Evolutionary conservation across 257 asterid genomes (phyloP), one percentile per base, ranked within the genome.

Genomic region (Schizonepeta tenuifolia): DNA sequence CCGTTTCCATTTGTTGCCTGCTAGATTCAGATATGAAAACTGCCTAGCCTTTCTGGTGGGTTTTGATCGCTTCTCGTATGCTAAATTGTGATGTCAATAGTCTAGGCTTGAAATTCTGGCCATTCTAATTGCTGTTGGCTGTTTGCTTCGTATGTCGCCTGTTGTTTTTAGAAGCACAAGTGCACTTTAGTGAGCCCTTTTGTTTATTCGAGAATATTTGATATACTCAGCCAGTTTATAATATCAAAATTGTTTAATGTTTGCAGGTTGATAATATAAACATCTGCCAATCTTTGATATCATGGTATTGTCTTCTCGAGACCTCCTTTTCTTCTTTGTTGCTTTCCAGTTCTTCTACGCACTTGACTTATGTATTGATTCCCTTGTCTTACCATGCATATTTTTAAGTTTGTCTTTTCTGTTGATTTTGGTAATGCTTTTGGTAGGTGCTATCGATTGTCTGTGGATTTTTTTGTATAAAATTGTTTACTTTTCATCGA

Each of bases 221-320:
- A 53, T 50, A 28, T 40, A 20, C 40, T 54, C 8, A 43, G 21
- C 49, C 40, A 49, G 53, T 63, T 28, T 70, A 53, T 43, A 7
- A 40, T 44, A 3, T 18, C 6, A 12, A 22, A 21, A 7, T 43
- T 71, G 17, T 62, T 54, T n/a, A 22, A 22, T 28, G 71, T 44
- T 73, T 74, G 70, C 79, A 79, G 83, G 57, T 74, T 46, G 47
- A 63, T 73, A 54, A 13, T 53, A 26, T 53, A 41, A 41, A 31
- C 64, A 64, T 20, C 64, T 61, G 6, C 41, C 47, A 14, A 43
- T 67, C 63, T 33, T 46, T 40, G 65, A 47, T 64, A 54, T 69
- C 70, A 79, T 79, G 83, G 83, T 79, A 79, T 55, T 63, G 60
- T 43, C 67, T 56, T 35, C 47, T 44, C 28, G 31, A 21, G 10